phyloP scores from a whole-genome alignment of 441 rosid genomes.

The Gossypium aridum region DNA sequence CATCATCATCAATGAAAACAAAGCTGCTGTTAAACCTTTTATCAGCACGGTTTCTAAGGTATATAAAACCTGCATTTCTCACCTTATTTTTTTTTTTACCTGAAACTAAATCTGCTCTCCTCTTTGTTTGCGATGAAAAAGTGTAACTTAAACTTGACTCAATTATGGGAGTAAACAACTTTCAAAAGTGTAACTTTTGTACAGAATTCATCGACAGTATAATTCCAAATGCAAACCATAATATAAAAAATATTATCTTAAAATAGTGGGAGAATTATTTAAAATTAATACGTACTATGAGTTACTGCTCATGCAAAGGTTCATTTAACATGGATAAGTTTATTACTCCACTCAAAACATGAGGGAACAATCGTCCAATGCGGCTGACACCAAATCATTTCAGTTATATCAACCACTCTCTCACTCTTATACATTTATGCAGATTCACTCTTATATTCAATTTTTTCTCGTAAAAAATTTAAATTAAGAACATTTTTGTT shows the following conservation, averaged over 20 bases:
- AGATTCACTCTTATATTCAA: too few relatives aligned
- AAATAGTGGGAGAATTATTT: neutral
- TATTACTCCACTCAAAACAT: neutral
- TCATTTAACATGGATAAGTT: constrained; percentile 5
- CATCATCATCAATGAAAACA: neutral
- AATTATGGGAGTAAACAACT: neutral
- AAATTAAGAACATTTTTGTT: too few relatives aligned
- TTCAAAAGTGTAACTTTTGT: neutral
- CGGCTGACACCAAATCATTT: too few relatives aligned
- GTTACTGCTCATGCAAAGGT: constrained; percentile 1
- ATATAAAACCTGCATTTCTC: neutral
- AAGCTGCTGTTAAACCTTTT: neutral
- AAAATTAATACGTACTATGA: neutral
- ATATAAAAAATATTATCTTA: neutral
- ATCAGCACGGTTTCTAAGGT: neutral
- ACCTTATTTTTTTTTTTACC: neutral
- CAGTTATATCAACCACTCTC: too few relatives aligned
- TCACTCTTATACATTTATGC: too few relatives aligned
- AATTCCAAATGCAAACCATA: neutral
- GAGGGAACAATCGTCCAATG: too few relatives aligned
- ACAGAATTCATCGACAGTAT: neutral
- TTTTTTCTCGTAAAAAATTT: too few relatives aligned
- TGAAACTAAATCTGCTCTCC: neutral
- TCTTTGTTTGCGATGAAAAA: neutral
- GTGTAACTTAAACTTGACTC: neutral